Base-by-base conservation (phyloP, 768 basidiomycete species). In the Termitomyces sp. region DNA sequence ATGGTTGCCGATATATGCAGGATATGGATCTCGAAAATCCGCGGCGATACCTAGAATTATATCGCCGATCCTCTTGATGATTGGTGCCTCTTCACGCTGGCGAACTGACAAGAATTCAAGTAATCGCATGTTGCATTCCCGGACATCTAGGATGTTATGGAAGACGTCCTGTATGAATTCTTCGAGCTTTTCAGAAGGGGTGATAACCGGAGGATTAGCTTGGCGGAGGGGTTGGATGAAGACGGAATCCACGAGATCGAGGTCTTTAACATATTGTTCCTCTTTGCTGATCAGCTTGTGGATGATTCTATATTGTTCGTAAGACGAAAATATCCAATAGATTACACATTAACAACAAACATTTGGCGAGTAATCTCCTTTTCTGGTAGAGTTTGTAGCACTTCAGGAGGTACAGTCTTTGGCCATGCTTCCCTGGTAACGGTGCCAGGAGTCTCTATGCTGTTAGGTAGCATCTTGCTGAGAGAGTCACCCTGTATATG, bases 211-310 rank as follows among this genome's bases (percentile, higher is more conserved):
- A 63, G 78, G 78, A 24, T 76, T 66, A 9, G 79, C 77, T 13
- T 55, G 63, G 8, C 75, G 74, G 7, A 88, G 72, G 1, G 81
- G 82, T 20, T 76, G 73, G 44, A 78, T 74, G 59, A 79, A 77
- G 36, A 92, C 87, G 8, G 81, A 76, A 64, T 95, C 91, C 52
- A 98, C 81, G 3, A 87, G 81, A 51, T 92, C 85, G 18, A 99
- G 81, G 67, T 99, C 96, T 48, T 87, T 84, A 51, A 93, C 76
- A 66, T 96, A 97, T 68, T 93, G 87, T 63, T 91, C 86, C 70
- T 98, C 97, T 61, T 93, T 89, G 65, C 81, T 82, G 63, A 98
- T 88, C 53, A 96, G 83, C 71, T 93, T 94, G 68, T 88, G 87
- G 58, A 99, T 95, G 68, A 79, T 94, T 71, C 82, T 83, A 28